Evolutionary conservation across 495 filamentous ascomycete species (phyloP).

Genomic region (Penicillium nucicola): DNA sequence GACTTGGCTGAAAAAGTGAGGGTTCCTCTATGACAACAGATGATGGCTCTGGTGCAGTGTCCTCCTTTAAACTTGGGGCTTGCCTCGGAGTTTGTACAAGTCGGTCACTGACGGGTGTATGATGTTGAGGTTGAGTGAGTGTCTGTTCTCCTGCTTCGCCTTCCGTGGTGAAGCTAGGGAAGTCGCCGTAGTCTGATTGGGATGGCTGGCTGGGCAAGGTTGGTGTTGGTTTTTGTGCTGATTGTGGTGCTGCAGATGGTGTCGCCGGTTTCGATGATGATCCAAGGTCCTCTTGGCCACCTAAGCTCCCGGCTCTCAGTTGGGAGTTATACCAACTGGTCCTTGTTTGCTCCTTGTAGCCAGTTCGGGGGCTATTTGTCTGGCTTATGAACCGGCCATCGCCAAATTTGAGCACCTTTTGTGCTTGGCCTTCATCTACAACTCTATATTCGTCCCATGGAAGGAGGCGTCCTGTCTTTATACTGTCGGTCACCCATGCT

Average conservation of each 20-base stretch:
- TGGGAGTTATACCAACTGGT: slow-evolving; percentile 78
- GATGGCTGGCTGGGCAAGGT: slow-evolving; percentile 6
- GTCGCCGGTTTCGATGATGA: slow-evolving; percentile 2
- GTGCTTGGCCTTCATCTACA: slow-evolving; percentile 72
- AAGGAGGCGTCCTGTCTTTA: slow-evolving; percentile 72
- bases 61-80: background rate
- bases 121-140: background rate
- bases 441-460: slow-evolving; percentile 83
- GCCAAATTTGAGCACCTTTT: slow-evolving; percentile 75
- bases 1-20: slow-evolving; percentile 5
- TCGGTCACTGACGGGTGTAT: background rate
- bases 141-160: slow-evolving; percentile 15
- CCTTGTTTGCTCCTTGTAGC: slow-evolving; percentile 74
- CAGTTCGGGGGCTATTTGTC: slow-evolving; percentile 46
- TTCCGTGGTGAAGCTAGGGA: slow-evolving; percentile 35
- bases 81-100: background rate
- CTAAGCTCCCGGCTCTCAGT: slow-evolving; percentile 40
- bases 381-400: slow-evolving; percentile 67
- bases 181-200: slow-evolving; percentile 46
- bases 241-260: background rate
- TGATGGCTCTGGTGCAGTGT: background rate
- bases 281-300: background rate
- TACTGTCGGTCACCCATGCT: slow-evolving; percentile 91
- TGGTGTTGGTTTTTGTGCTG: background rate
- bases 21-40: slow-evolving; percentile 1